Evolutionary conservation across 169 alveolate species (phyloP).

Genomic region (Fabrea salina): DNA sequence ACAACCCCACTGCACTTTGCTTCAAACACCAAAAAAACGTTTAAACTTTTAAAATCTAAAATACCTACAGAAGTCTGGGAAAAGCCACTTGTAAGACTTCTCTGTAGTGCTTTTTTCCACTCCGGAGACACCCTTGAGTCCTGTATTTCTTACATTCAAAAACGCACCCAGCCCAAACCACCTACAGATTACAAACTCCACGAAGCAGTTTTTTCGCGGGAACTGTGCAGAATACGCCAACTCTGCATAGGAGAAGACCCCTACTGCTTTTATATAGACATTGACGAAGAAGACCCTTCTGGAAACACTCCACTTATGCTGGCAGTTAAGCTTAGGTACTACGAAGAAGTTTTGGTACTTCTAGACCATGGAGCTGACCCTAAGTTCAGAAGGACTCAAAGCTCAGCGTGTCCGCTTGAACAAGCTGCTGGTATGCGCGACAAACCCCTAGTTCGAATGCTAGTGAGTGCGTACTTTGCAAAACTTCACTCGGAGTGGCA

Average conservation of each 20-base stretch:
- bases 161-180: no score
- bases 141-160: no score
- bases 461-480: background rate
- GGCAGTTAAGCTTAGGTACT: slow-evolving; percentile 5
- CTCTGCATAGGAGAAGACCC: slow-evolving; percentile 14
- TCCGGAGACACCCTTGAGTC: no score
- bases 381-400: background rate
- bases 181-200: no score
- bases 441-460: background rate
- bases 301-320: slow-evolving; percentile 34
- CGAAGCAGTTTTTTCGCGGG: slow-evolving; percentile 2
- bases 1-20: no score
- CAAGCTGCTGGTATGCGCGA: slow-evolving; percentile 12
- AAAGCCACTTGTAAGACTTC: no score
- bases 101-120: no score
- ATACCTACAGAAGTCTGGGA: no score
- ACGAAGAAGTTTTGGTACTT: slow-evolving; percentile 22
- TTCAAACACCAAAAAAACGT: no score
- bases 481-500: background rate
- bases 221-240: background rate
- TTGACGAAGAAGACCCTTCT: background rate
- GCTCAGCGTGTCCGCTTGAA: background rate
- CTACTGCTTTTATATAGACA: background rate
- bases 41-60: no score
- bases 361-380: slow-evolving; percentile 30